Evolutionary conservation across 169 alveolate species (phyloP), one percentile per base, ranked within the genome.

Genomic region (Eimeria tenella): DNA sequence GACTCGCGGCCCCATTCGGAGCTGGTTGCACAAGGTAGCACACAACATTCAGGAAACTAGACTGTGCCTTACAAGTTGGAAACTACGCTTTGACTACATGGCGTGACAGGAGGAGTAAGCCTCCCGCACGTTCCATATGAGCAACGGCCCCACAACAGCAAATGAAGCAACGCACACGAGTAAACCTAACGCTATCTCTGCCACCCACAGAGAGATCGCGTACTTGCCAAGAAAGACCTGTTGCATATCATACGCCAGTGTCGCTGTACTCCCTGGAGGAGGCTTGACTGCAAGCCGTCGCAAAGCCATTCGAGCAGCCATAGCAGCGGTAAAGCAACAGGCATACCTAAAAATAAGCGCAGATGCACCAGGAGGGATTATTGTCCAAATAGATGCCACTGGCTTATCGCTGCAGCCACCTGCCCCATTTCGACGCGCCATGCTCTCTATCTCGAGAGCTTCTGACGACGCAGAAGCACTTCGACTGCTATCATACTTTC

Each of bases 131-230:
- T 23, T 21, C n/a, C n/a, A 55, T 21, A 81, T 0, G 56, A 81
- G 74, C 89, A 81, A 25, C 56, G 89, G 89, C 60, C 89, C 89
- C 15, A 21, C 89, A 56, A 71, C 73, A 58, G 31, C 73, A 56
- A 25, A 21, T 8, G 89, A 53, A 53, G 89, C 89, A 58, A 50
- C 89, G 56, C 89, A 81, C 17, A 13, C 73, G 10, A 53, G 17
- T 13, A 81, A 1, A 23, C 71, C 89, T 31, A 81, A 58, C 21
- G 58, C 21, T 19, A 81, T 81, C 74, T 81, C 89, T 21, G 89
- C 89, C 15, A 25, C 74, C 89, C 89, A 81, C 56, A 81, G 74
- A 13, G 89, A 17, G n/a, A 58, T 71, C 8, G 42, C 56, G 23
- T 23, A n/a, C 7, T 71, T 71, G 17, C 89, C 70, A 10, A 81